Percentiles rank a stretch among this genome's conserved stretches.
Evolutionary conservation across 441 rosid genomes (phyloP).

Genomic region (Arabidopsis hybrid): DNA sequence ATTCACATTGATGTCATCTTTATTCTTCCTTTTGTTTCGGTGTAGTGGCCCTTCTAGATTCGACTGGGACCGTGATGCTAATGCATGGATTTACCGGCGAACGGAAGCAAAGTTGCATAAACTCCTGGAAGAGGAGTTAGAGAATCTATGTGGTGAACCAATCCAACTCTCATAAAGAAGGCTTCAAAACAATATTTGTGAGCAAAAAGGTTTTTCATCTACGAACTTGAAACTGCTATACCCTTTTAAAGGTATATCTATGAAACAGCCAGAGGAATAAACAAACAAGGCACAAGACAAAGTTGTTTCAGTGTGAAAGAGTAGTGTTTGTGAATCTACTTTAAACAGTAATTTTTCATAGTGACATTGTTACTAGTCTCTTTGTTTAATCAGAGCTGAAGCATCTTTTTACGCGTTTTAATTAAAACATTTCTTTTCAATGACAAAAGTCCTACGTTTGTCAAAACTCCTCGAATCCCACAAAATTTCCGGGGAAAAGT

Average conservation of each 20-base stretch:
- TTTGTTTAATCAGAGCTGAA: slow-evolving; percentile 21
- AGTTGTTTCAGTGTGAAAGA: slow-evolving; percentile 7
- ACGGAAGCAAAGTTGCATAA: slow-evolving; percentile 64
- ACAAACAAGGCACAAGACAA: slow-evolving; percentile 23
- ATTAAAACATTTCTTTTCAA: background rate
- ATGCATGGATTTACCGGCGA: slow-evolving; percentile 78
- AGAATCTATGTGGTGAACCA: slow-evolving; percentile 69
- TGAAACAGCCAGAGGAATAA: slow-evolving; percentile 37
- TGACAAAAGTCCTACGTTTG: slow-evolving; percentile 21
- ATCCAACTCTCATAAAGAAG: slow-evolving; percentile 58
- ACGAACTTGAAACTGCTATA: slow-evolving; percentile 27
- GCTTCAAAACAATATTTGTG: background rate
- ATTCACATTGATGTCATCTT: slow-evolving; percentile 12
- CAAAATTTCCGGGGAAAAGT: slow-evolving; percentile 3
- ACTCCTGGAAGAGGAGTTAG: slow-evolving; percentile 73
- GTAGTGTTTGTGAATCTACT: slow-evolving; percentile 19
- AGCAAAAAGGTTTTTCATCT: slow-evolving; percentile 2
- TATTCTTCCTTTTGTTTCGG: slow-evolving; percentile 13
- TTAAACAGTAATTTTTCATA: slow-evolving; percentile 14
- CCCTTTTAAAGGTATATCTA: slow-evolving; percentile 13
- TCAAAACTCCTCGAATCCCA: slow-evolving; percentile 19
- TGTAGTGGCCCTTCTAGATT: slow-evolving; percentile 87
- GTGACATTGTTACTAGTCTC: slow-evolving; percentile 26
- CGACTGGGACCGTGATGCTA: slow-evolving; percentile 75
- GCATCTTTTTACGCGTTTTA: slow-evolving; percentile 14